A percentile compares a stretch with the other conserved stretches of the same genome.
Conservation (phyloP, 1,139 yeast species). For the Sugiyamaella sp. region DNA sequence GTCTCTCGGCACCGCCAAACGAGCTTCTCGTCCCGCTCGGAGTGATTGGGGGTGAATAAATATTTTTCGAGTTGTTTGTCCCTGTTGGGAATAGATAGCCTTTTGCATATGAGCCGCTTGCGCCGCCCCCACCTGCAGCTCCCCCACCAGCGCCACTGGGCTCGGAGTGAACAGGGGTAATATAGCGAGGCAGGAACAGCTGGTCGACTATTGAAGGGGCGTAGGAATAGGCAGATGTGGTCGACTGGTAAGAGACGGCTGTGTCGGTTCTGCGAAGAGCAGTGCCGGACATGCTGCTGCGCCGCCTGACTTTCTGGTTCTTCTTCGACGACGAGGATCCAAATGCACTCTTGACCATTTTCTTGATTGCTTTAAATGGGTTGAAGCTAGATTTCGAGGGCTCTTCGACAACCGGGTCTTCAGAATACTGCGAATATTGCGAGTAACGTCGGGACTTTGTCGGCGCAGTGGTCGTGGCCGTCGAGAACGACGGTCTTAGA, state of each 20-base stretch:
- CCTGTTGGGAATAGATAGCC: conserved; percentile 11
- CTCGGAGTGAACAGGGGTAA: conserved; percentile 18
- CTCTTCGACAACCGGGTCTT: conserved; percentile 9
- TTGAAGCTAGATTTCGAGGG: conserved; percentile 7
- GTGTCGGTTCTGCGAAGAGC: conserved; percentile 21
- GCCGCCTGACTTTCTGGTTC: conserved; percentile 4
- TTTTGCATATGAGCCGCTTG: conserved; percentile 13
- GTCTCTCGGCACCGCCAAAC: conserved; percentile 1
- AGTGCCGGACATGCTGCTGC: conserved; percentile 10
- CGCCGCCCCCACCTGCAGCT: conserved; percentile 11
- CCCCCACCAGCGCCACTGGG: conserved; percentile 12
- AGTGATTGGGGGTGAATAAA: conserved; percentile 15
- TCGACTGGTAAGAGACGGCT: conserved; percentile 20
- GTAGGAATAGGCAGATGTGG: conserved; percentile 21
- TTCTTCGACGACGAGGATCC: conserved; percentile 13
- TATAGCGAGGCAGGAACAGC: conserved; percentile 20
- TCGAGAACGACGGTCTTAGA: conserved; percentile 21
- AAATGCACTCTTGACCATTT: conserved; percentile 19
- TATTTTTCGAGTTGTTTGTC: conserved; percentile 15
- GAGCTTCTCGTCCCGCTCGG: conserved; percentile 17
- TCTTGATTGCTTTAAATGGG: conserved; percentile 19
- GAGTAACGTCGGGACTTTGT: conserved; percentile 19
- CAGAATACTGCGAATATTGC: conserved; percentile 15
- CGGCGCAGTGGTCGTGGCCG: conserved; percentile 23
- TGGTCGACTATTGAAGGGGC: conserved; percentile 23